Percentiles rank a stretch among this genome's conserved stretches.
phyloP scores from a whole-genome alignment of 208 protist species.

The Blastocrithidia nonstop region DNA sequence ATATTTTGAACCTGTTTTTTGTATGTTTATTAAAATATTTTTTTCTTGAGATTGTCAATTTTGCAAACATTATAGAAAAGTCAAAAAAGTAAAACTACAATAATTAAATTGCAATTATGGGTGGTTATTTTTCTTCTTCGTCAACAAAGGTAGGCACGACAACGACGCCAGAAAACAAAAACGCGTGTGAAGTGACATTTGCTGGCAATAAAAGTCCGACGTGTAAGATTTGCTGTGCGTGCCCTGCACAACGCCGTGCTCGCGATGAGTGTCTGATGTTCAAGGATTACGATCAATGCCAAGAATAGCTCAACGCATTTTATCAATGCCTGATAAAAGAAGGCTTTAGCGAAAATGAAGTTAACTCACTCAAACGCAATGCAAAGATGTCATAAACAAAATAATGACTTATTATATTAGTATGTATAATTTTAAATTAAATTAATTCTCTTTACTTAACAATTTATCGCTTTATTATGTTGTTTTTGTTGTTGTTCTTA shows the following conservation, averaged over 20 bases:
- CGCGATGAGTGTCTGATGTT: conserved; percentile 70
- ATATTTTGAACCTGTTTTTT: too few species aligned
- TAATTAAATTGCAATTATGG: too few species aligned
- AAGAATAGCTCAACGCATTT: conserved; percentile 38
- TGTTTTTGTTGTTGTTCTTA: background rate
- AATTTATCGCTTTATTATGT: background rate
- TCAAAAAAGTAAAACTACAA: too few species aligned
- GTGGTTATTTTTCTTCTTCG: too few species aligned
- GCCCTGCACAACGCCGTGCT: conserved; percentile 39
- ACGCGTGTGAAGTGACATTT: background rate
- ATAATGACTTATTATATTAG: too few species aligned
- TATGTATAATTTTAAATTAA: too few species aligned
- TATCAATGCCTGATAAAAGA: conserved; percentile 62
- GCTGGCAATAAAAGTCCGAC: conserved; percentile 14
- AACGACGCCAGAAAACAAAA: conserved; percentile 2
- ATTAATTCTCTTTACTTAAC: too few species aligned
- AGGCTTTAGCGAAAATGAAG: conserved; percentile 49
- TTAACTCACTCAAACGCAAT: conserved; percentile 26
- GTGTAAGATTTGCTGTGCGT: conserved; percentile 82
- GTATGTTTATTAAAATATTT: too few species aligned
- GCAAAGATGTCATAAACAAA: conserved; percentile 18
- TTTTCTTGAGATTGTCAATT: too few species aligned
- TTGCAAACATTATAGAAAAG: too few species aligned
- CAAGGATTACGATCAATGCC: conserved; percentile 45
- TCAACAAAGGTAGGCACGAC: background rate